phyloP scores from a whole-genome alignment of 176 grass and related monocot species.

The Oryza glumipatula region DNA sequence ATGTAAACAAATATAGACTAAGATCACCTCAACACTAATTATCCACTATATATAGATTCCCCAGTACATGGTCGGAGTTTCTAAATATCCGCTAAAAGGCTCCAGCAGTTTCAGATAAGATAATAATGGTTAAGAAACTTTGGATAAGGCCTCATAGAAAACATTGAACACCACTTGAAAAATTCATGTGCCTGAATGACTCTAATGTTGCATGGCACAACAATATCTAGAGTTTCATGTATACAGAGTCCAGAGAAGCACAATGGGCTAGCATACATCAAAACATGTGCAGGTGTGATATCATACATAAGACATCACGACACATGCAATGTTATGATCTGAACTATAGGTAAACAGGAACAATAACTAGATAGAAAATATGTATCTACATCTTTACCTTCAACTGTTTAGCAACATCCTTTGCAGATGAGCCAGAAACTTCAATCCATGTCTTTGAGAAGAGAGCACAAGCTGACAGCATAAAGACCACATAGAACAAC shows the following conservation, averaged over 20 bases:
- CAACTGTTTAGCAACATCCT: slow-evolving; percentile 62
- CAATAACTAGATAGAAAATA: neutral
- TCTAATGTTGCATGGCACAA: neutral
- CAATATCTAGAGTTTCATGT: neutral
- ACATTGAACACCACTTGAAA: neutral
- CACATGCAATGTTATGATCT: neutral
- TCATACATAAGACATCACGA: neutral
- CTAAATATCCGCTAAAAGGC: neutral
- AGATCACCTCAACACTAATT: neutral
- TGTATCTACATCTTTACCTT: slow-evolving; percentile 35
- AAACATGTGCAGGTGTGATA: neutral
- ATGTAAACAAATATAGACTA: neutral
- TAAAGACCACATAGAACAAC: slow-evolving; percentile 60
- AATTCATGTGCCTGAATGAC: neutral
- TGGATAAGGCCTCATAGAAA: neutral
- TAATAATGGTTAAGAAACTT: neutral
- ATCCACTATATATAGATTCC: neutral
- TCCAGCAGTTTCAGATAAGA: neutral
- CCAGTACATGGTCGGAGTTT: neutral
- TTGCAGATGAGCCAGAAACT: slow-evolving; percentile 65
- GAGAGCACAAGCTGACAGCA: slow-evolving; percentile 61
- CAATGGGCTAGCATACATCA: neutral
- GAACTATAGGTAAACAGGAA: neutral
- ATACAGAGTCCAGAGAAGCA: too few species aligned
- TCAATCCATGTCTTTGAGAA: slow-evolving; percentile 72